Evolutionary conservation across 129 eudicot species (phyloP).

Genomic region (Flaveria sonorensis): DNA sequence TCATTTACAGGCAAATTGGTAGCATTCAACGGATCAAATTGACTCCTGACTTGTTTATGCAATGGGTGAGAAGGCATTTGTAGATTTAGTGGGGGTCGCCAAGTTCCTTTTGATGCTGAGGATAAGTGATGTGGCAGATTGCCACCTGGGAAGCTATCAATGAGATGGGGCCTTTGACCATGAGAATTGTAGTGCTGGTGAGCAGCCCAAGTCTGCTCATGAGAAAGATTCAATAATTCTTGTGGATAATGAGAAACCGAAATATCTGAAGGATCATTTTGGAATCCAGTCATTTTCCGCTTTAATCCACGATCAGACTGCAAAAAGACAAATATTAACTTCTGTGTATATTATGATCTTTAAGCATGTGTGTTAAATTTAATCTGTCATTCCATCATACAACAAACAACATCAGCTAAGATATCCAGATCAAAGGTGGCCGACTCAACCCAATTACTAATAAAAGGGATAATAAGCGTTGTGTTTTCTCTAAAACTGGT

Average conservation of each 20-base stretch:
- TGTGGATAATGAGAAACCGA: constrained; percentile 44
- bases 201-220: constrained; percentile 41
- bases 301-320: constrained; percentile 59
- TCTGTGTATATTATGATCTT: constrained; percentile 2
- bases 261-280: constrained; percentile 43
- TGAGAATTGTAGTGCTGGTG: constrained; percentile 44
- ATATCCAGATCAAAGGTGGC: constrained; percentile 4
- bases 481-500: not conserved
- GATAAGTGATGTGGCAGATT: constrained; percentile 42
- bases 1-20: constrained; percentile 37
- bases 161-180: constrained; percentile 44
- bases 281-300: constrained; percentile 44
- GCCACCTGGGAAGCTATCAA: constrained; percentile 36
- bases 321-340: constrained; percentile 24
- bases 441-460: not conserved
- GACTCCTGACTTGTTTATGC: constrained; percentile 44
- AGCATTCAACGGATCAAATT: constrained; percentile 40
- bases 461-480: not conserved
- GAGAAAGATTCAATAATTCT: constrained; percentile 49
- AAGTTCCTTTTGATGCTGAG: constrained; percentile 43
- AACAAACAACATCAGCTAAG: constrained; percentile 9
- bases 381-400: constrained; percentile 1
- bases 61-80: constrained; percentile 46
- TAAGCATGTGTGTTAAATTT: constrained; percentile 3
- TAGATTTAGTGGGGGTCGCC: constrained; percentile 53